Base-by-base conservation (phyloP, 2,329 filamentous ascomycete species). In the Pseudomassariella vexata region DNA sequence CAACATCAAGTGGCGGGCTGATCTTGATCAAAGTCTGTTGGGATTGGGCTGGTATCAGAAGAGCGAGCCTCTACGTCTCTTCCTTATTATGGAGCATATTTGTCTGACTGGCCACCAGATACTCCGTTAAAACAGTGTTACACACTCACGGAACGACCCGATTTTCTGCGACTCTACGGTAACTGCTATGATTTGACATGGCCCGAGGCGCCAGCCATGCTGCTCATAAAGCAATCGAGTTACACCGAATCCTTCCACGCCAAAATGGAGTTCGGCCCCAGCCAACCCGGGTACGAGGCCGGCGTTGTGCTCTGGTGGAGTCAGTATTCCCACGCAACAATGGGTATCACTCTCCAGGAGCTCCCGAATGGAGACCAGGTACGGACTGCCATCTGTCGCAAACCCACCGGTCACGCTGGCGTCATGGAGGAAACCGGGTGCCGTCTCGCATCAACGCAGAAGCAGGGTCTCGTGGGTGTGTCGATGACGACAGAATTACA, bases 291-390 rank as follows among this genome's bases (percentile, higher is more conserved):
- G 2, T 63, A 64, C 3, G 73, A 77, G 51, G 71, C 73, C 1
- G 73, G 73, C 0, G 53, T 66, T 0, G 66, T 68, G 0, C 46
- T 76, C 0, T 77, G 68, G 63, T 73, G 69, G 66, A 73, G 65
- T 27, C 64, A 70, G 7, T 59, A 54, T 33, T 60, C 59, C 0
- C 56, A 57, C 24, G 52, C 54, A 6, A 46, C 54, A 0, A 42
- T 55, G 10, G 53, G 53, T 15, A 25, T 60, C 2, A 46, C 47
- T 3, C 32, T 49, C 2, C 34, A 42, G 5, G 45, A 47, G 25
- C 20, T 24, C 6, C 24, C 36, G 17, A 30, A 35, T 9, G 41
- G 39, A 9, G 18, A 34, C 8, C 22, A 24, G 14, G 30, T 35
- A 12, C 35, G 31, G 19, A 43, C 36, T 2, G 25, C 54, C 6